Base-by-base conservation (phyloP, 352 stramenopile species). In the Globisporangium apiculatum region DNA sequence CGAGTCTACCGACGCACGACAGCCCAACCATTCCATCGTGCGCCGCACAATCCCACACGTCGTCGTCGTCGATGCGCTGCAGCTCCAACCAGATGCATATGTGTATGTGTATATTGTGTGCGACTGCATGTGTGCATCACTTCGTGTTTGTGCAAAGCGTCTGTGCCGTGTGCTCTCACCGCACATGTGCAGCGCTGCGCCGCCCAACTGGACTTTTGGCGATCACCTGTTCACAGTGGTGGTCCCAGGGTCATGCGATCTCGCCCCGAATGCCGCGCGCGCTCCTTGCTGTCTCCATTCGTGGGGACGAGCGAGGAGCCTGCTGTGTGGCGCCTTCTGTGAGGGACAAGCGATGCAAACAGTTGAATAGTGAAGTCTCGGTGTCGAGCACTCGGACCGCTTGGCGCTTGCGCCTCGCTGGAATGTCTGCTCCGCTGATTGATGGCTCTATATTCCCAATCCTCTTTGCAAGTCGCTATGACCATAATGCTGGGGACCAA, bases 381-480 rank as follows among this genome's bases (percentile, higher is more conserved):
- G 75, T 89, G 83, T 94, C 60, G 83, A 94, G 83, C 83, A 89
- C 86, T 62, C 71, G 72, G 79, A 92, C 82, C 82, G 82, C 79
- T 18, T 75, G 68, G 66, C 42, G 58, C 50, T 17, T 42, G 52
- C 18, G 59, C 62, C 74, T 64, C 62, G 67, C 74, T 79, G 72
- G 84, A 91, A 89, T 81, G 37, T 52, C 61, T 89, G 82, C 82
- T 92, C 83, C 83, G 78, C 65, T 60, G 83, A 89, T 94, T 79
- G 83, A 94, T 86, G 81, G 83, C 83, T 91, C 81, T 86, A 94
- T 94, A 94, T 94, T 94, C 83, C 83, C 81, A 91, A 79, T 94
- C 83, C 91, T 89, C 73, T 91, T 62, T 89, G 80, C 82, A 86
- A 90, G 79, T 89, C 83, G 62, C 62, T 83, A 72, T 37, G 83